A percentile compares a stretch with the other conserved stretches of the same genome.
phyloP scores from a whole-genome alignment of 2,329 filamentous ascomycete species.

The Elsinoe fawcettii region DNA sequence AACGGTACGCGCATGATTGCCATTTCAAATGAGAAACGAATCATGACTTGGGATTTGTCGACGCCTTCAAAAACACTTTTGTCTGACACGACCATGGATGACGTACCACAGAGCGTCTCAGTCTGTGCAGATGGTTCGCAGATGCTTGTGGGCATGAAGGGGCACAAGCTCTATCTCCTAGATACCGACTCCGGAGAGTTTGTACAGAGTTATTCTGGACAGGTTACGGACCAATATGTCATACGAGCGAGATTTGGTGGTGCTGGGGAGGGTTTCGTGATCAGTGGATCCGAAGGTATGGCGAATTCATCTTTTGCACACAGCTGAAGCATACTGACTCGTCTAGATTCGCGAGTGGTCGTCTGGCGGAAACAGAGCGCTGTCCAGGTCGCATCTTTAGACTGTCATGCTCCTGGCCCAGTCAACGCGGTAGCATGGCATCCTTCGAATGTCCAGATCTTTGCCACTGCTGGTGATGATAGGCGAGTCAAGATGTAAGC shows the following conservation, averaged over 20 bases:
- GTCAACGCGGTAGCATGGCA: slow-evolving; percentile 91
- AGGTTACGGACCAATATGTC: slow-evolving; percentile 65
- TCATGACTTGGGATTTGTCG: slow-evolving; percentile 76
- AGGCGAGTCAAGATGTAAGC: slow-evolving; percentile 74
- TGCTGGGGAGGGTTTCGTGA: slow-evolving; percentile 82
- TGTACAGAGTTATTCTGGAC: slow-evolving; percentile 65
- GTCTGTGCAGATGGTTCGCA: slow-evolving; percentile 75
- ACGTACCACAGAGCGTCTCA: slow-evolving; percentile 67
- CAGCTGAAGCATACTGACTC: slow-evolving; percentile 22
- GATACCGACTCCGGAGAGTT: slow-evolving; percentile 65
- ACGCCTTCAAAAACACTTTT: slow-evolving; percentile 57
- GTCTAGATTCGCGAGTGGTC: slow-evolving; percentile 59
- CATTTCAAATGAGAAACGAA: slow-evolving; percentile 59
- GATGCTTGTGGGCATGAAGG: slow-evolving; percentile 73
- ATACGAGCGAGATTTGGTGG: slow-evolving; percentile 82
- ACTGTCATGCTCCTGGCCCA: slow-evolving; percentile 64
- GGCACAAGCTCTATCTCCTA: slow-evolving; percentile 69
- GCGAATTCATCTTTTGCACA: too few relatives aligned
- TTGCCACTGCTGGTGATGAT: slow-evolving; percentile 89
- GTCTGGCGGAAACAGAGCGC: slow-evolving; percentile 89
- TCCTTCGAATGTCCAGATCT: slow-evolving; percentile 70
- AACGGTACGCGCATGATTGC: slow-evolving; percentile 75
- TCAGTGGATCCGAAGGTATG: slow-evolving; percentile 82
- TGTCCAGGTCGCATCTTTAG: slow-evolving; percentile 63
- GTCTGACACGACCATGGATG: slow-evolving; percentile 62